Percentiles rank a stretch among this genome's conserved stretches.
phyloP scores from a whole-genome alignment of 2,329 filamentous ascomycete genomes.

The Lecanicillium sp. region DNA sequence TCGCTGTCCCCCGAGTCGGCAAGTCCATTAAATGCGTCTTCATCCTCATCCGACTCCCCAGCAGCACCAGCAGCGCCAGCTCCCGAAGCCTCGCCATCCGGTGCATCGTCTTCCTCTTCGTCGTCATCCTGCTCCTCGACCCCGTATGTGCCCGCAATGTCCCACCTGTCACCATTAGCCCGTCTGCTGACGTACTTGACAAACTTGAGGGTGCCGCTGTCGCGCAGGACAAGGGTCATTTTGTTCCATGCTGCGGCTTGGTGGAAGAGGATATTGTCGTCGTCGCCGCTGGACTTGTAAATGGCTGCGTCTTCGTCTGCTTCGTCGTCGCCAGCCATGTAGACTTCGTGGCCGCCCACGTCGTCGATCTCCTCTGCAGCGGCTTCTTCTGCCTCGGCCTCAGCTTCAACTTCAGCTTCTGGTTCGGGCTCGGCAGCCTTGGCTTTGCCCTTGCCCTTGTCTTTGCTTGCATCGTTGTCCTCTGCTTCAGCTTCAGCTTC shows the following conservation, averaged over 20 bases:
- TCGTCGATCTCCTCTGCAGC: conserved; percentile 35
- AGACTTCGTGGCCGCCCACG: conserved; percentile 75
- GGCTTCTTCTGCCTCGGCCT: conserved; percentile 20
- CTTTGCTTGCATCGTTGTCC: conserved; percentile 22
- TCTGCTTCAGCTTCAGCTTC: conserved; percentile 22
- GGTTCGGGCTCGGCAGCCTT: conserved; percentile 17
- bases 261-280: conserved; percentile 60
- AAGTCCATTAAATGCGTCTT: conserved; percentile 49
- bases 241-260: conserved; percentile 74
- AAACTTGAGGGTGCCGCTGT: conserved; percentile 80
- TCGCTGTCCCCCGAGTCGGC: conserved; percentile 33
- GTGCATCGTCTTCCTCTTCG: conserved; percentile 25
- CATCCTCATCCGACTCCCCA: conserved; percentile 37
- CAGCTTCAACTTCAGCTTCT: conserved; percentile 22
- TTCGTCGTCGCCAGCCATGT: conserved; percentile 84
- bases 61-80: conserved; percentile 17
- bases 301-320: conserved; percentile 70
- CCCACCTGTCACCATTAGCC: conserved; percentile 87
- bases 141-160: conserved; percentile 72
- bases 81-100: conserved; percentile 22
- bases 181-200: conserved; percentile 88
- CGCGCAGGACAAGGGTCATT: conserved; percentile 80
- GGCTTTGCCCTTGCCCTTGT: conserved; percentile 21
- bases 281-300: conserved; percentile 72
- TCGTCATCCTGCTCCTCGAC: conserved; percentile 47